Percentiles rank a stretch among this genome's conserved stretches.
phyloP scores from a whole-genome alignment of 208 protist species.

The Leishmania tropica region DNA sequence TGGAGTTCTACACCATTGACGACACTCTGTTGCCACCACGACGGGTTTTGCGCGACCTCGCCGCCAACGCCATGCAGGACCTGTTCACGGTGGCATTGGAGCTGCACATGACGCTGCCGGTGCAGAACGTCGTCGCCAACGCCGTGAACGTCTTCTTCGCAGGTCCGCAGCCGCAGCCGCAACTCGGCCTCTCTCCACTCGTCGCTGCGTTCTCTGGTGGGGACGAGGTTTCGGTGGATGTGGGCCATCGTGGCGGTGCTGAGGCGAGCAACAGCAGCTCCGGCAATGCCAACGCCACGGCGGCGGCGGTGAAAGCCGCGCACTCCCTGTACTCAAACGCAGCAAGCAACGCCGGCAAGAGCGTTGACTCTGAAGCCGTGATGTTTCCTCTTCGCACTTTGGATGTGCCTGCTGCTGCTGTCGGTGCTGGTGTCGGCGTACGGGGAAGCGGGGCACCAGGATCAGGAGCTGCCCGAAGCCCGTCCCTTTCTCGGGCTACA shows the following conservation, averaged over 20 bases:
- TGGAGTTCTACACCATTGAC: slow-evolving; percentile 34
- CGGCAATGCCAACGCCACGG: not conserved
- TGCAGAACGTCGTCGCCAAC: slow-evolving; percentile 63
- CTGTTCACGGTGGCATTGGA: slow-evolving; percentile 59
- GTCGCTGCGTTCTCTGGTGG: not conserved
- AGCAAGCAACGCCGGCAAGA: not conserved
- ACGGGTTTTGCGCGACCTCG: slow-evolving; percentile 53
- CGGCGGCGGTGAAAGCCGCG: not conserved
- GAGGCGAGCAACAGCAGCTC: not conserved
- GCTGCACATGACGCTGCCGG: slow-evolving; percentile 34
- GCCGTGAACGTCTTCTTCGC: slow-evolving; percentile 50
- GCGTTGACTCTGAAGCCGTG: not conserved
- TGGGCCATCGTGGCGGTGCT: not conserved
- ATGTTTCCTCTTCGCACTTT: not conserved
- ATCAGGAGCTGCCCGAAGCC: not conserved
- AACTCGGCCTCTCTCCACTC: not conserved
- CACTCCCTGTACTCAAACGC: not conserved
- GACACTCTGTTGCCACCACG: slow-evolving; percentile 28
- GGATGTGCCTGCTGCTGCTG: not conserved
- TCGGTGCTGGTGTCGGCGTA: not conserved
- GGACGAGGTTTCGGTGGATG: not conserved
- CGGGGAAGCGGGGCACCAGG: not conserved
- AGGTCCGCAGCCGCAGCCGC: slow-evolving; percentile 6
- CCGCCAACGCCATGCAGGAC: slow-evolving; percentile 55
- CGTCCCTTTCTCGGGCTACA: not conserved